Conservation (phyloP, 1,284 basidiomycete genomes). For the Irpex lacteus region DNA sequence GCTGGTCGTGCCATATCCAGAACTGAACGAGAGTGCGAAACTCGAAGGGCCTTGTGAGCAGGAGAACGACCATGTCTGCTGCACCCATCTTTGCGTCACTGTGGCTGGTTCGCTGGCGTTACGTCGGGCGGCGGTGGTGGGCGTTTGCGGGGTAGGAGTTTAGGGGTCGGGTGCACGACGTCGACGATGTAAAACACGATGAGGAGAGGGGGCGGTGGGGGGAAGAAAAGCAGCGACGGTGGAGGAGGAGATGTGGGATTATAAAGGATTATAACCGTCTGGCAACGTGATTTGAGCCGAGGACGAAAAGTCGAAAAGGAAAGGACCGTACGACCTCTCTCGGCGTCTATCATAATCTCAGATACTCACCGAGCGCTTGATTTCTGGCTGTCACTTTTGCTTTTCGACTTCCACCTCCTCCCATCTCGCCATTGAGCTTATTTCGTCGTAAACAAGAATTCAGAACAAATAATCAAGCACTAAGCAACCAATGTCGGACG, state of each 20-base stretch:
- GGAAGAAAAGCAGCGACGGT: background rate
- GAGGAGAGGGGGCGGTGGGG: background rate
- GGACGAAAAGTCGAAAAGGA: background rate
- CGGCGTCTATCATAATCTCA: background rate
- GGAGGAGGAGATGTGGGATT: background rate
- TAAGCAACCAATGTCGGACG: slow-evolving; percentile 19
- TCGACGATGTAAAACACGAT: background rate
- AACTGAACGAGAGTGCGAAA: slow-evolving; percentile 79
- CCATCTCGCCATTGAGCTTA: slow-evolving; percentile 9
- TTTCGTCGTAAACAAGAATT: background rate
- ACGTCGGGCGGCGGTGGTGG: background rate
- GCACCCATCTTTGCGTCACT: slow-evolving; percentile 29
- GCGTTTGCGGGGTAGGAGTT: background rate
- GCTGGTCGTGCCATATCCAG: slow-evolving; percentile 75
- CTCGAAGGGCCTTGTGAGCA: slow-evolving; percentile 75
- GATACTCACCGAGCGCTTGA: background rate
- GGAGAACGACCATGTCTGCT: slow-evolving; percentile 46
- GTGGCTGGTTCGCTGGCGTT: background rate
- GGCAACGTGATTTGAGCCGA: background rate
- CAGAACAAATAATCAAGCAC: background rate
- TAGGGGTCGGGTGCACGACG: background rate
- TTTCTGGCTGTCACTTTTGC: background rate
- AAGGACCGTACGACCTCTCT: background rate
- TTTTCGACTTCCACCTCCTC: background rate
- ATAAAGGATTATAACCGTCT: slow-evolving; percentile 2